phyloP scores from a whole-genome alignment of 768 basidiomycete genomes.

The Piloderma croceum region DNA sequence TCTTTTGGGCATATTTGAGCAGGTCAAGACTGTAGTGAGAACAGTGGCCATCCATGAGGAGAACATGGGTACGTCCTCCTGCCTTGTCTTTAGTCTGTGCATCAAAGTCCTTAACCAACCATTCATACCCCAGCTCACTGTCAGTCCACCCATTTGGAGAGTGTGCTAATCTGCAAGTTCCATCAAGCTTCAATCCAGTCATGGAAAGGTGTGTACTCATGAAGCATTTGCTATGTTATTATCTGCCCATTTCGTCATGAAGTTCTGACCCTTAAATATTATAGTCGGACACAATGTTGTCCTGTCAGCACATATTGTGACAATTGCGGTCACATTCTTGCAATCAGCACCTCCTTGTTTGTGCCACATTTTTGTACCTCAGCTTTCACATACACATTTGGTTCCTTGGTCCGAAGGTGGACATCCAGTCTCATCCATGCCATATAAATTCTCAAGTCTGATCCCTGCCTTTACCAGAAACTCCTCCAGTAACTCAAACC shows the following conservation, averaged over 20 bases:
- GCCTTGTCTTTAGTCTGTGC: conserved; percentile 6
- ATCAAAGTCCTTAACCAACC: conserved; percentile 6
- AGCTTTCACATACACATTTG: no score
- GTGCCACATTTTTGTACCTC: conserved; percentile 6
- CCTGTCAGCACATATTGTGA: conserved; percentile 6
- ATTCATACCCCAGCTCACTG: conserved; percentile 1
- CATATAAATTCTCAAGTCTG: no score
- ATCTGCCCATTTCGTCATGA: conserved; percentile 1
- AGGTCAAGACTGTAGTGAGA: conserved; percentile 12
- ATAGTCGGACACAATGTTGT: background rate
- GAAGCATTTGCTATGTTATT: conserved; percentile 5
- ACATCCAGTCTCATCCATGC: no score
- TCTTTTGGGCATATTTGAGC: conserved; percentile 8
- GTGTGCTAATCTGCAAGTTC: conserved; percentile 3
- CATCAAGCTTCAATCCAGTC: background rate
- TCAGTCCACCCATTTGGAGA: conserved; percentile 11
- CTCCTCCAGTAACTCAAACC: no score
- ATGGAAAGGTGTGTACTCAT: background rate
- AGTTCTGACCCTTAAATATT: conserved; percentile 4
- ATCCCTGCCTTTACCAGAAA: no score
- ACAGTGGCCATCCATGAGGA: conserved; percentile 18
- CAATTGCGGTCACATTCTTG: conserved; percentile 2
- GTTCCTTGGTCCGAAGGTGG: no score
- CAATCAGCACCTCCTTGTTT: conserved; percentile 2
- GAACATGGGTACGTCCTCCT: conserved; percentile 3